These are phyloP conservation scores for Lanmaoa rubissima DNA, from an alignment of 768 basidiomycete species.

Conservation along the genomic window DNA sequence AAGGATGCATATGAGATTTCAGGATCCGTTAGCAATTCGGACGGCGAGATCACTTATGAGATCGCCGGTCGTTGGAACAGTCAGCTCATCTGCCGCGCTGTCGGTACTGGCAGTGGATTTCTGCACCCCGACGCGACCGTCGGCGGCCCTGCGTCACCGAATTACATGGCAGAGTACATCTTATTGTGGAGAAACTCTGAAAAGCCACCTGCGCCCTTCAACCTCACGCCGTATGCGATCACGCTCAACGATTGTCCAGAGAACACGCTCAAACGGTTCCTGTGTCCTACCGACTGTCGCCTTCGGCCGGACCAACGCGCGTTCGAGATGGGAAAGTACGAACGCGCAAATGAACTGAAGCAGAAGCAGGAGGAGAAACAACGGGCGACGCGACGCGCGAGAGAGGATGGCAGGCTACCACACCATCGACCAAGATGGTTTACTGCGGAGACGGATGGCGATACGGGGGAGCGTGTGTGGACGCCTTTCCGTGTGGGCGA, in stretches of 20 bases:
- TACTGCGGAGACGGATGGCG: conserved; percentile 72
- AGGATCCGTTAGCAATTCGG: conserved; percentile 69
- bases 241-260: conserved; percentile 86
- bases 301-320: conserved; percentile 91
- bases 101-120: conserved; percentile 55
- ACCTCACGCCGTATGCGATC: conserved; percentile 92
- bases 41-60: conserved; percentile 71
- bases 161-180: conserved; percentile 64
- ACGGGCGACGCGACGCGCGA: conserved; percentile 57
- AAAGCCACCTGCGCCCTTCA: conserved; percentile 84
- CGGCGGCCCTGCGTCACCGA: conserved; percentile 42
- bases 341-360: conserved; percentile 79
- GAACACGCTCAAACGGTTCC: conserved; percentile 61
- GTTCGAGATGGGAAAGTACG: conserved; percentile 87
- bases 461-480: conserved; percentile 92
- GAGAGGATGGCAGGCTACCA: conserved; percentile 73
- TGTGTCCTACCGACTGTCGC: conserved; percentile 91
- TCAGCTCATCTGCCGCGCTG: conserved; percentile 82
- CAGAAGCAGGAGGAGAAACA: conserved; percentile 81
- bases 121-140: conserved; percentile 74
- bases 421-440: conserved; percentile 90
- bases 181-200: conserved; percentile 92
- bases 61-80: conserved; percentile 96
- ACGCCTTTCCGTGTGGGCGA: conserved; percentile 53
- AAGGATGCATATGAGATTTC: conserved; percentile 92